Conservation (phyloP, 177 flowering plant genomes). For the Vitis hybrid region DNA sequence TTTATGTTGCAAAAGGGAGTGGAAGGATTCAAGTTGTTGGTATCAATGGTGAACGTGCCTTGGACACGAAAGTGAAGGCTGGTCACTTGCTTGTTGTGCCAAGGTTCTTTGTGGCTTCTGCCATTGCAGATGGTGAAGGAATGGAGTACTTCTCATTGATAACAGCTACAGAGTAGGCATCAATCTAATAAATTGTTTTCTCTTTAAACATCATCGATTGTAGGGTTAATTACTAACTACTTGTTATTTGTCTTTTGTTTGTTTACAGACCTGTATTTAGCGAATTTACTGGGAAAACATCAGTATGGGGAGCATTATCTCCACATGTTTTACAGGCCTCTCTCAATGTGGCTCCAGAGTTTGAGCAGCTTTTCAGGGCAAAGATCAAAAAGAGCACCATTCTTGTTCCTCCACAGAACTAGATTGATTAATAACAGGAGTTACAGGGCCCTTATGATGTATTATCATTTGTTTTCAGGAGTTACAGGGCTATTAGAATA, state of each 20-base stretch:
- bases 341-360: constrained; percentile 27
- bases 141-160: constrained; percentile 44
- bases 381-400: constrained; percentile 7
- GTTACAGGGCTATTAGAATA: no score
- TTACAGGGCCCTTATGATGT: no score
- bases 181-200: no score
- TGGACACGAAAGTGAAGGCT: constrained; percentile 30
- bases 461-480: no score
- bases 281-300: constrained; percentile 25
- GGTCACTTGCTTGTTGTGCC: constrained; percentile 49
- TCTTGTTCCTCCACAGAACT: neutral
- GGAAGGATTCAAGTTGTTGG: constrained; percentile 43
- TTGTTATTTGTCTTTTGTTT: neutral
- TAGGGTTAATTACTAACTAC: no score
- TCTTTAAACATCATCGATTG: no score
- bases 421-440: no score
- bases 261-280: constrained; percentile 27
- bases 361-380: constrained; percentile 18
- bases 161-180: constrained; percentile 33
- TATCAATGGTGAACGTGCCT: constrained; percentile 17
- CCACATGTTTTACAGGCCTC: constrained; percentile 29
- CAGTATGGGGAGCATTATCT: constrained; percentile 32
- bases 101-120: constrained; percentile 28
- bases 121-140: constrained; percentile 39
- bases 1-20: constrained; percentile 39